Conservation (phyloP, 345 rosid species). For the Pistacia integerrima region DNA sequence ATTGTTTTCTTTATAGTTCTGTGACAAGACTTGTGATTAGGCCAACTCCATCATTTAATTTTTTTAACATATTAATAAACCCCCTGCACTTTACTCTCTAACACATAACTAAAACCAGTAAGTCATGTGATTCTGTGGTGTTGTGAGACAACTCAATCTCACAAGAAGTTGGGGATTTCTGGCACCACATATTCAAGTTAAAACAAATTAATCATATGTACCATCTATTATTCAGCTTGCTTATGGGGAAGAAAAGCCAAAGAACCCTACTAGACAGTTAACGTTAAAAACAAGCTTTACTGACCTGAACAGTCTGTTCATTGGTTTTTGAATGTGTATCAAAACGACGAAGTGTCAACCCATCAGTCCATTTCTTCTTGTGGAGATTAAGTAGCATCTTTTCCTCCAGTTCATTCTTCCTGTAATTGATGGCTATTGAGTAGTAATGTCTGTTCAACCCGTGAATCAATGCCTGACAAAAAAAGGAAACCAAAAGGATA, state of each 20-base stretch:
- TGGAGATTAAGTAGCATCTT: slow-evolving; percentile 96
- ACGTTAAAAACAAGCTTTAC: slow-evolving; percentile 3
- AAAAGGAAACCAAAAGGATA: slow-evolving; percentile 20
- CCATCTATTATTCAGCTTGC: slow-evolving; percentile 13
- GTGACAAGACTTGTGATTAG: too few species aligned
- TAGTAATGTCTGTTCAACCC: slow-evolving; percentile 97
- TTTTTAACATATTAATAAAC: too few species aligned
- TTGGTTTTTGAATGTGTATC: slow-evolving; percentile 93
- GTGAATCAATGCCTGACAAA: slow-evolving; percentile 85
- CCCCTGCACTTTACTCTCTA: too few species aligned
- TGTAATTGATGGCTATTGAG: slow-evolving; percentile 93
- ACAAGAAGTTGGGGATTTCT: background rate
- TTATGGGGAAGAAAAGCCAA: background rate
- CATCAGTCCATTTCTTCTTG: slow-evolving; percentile 99
- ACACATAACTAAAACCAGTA: too few species aligned
- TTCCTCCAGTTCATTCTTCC: slow-evolving; percentile 96
- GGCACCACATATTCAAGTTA: background rate
- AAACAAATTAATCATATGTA: background rate
- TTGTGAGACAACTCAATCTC: too few species aligned
- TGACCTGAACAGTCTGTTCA: slow-evolving; percentile 92
- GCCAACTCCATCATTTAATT: too few species aligned
- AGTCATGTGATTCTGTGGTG: too few species aligned
- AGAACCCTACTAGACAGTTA: background rate
- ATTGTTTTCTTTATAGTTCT: too few species aligned
- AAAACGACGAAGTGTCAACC: slow-evolving; percentile 76